These are phyloP conservation scores for Scleroderma bovista DNA, from an alignment of 768 basidiomycete species.

Conservation along the genomic window DNA sequence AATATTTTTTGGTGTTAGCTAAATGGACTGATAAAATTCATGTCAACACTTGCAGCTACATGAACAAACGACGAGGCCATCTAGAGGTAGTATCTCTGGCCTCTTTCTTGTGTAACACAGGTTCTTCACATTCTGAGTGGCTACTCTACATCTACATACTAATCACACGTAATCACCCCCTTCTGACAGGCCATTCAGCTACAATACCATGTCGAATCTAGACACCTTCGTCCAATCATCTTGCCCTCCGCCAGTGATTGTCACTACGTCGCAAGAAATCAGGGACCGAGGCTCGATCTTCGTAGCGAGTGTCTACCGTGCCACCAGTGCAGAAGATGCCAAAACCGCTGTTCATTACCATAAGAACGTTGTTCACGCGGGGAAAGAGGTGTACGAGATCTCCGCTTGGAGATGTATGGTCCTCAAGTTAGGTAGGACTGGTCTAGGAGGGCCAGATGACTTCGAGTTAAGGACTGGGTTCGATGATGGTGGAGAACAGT, in stretches of 20 bases:
- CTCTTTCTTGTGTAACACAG: not conserved
- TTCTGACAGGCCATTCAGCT: too few species aligned
- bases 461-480: slow-evolving; percentile 59
- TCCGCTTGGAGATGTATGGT: slow-evolving; percentile 77
- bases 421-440: slow-evolving; percentile 56
- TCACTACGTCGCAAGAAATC: slow-evolving; percentile 66
- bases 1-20: slow-evolving; percentile 4
- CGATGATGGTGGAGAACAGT: slow-evolving; percentile 76
- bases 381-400: slow-evolving; percentile 66
- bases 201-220: slow-evolving; percentile 31
- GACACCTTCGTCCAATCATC: slow-evolving; percentile 49
- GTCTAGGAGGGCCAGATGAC: slow-evolving; percentile 68
- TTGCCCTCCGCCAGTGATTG: slow-evolving; percentile 38
- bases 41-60: not conserved
- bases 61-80: not conserved
- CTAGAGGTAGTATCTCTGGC: slow-evolving; percentile 3
- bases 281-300: slow-evolving; percentile 73
- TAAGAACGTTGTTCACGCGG: slow-evolving; percentile 50
- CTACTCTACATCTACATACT: not conserved
- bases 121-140: not conserved
- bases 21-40: slow-evolving; percentile 3
- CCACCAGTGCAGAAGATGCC: slow-evolving; percentile 49
- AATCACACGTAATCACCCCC: not conserved
- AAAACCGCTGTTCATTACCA: slow-evolving; percentile 45
- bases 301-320: slow-evolving; percentile 55